Evolutionary conservation across 495 filamentous ascomycete species (phyloP).

Genomic region (Oidiodendron maius): DNA sequence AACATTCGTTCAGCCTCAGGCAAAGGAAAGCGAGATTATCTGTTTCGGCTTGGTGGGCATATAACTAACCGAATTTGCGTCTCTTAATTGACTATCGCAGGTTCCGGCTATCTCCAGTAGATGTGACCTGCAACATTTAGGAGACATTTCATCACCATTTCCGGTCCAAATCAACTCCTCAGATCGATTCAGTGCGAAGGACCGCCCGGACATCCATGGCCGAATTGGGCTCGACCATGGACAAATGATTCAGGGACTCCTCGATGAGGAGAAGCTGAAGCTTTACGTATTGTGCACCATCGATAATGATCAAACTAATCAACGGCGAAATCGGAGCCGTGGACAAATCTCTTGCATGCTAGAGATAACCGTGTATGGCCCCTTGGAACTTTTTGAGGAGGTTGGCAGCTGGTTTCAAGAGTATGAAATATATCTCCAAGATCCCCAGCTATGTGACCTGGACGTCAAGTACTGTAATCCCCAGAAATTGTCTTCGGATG

Average conservation of each 20-base stretch:
- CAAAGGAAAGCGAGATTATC: background rate
- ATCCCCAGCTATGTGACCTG: constrained; percentile 26
- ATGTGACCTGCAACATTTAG: background rate
- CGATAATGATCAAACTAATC: background rate
- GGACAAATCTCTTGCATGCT: constrained; percentile 10
- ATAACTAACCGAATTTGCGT: background rate
- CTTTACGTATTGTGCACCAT: background rate
- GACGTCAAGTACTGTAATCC: constrained; percentile 38
- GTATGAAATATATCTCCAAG: constrained; percentile 32
- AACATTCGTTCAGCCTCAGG: too few species aligned
- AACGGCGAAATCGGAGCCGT: background rate
- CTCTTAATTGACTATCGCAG: background rate
- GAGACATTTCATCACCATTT: background rate
- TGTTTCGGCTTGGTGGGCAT: constrained; percentile 5
- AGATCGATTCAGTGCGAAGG: background rate
- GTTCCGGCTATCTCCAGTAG: background rate
- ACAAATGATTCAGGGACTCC: background rate
- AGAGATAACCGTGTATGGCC: constrained; percentile 27
- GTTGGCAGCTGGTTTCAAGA: constrained; percentile 29
- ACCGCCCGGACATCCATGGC: background rate
- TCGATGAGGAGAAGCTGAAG: background rate
- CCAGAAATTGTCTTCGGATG: constrained; percentile 29
- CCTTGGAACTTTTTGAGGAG: constrained; percentile 20
- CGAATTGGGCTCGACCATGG: background rate
- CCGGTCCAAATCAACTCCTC: background rate